Percentiles rank a stretch among this genome's conserved stretches.
phyloP scores from a whole-genome alignment of 148 eudicot genomes.

The Suaeda aralocaspica region DNA sequence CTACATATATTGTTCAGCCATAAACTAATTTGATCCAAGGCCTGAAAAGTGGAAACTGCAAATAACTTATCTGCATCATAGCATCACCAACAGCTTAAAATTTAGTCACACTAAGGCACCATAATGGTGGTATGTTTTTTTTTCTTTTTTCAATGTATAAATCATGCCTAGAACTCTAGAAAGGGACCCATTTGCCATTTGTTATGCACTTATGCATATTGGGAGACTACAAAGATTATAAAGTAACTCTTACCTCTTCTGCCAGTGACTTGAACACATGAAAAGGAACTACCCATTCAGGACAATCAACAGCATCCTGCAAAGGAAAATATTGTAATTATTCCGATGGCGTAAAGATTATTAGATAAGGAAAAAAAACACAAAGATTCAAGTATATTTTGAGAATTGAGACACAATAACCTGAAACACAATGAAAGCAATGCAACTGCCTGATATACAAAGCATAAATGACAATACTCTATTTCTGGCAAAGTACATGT shows the following conservation, averaged over 20 bases:
- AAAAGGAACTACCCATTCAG: slow-evolving; percentile 97
- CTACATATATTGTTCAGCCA: neutral
- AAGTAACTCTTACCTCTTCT: slow-evolving; percentile 55
- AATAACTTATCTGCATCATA: neutral
- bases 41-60: neutral
- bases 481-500: neutral
- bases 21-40: neutral
- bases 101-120: too few species aligned
- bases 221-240: slow-evolving; percentile 9
- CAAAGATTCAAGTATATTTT: too few species aligned
- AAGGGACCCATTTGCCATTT: neutral
- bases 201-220: too few species aligned
- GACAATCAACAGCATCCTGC: slow-evolving; percentile 99
- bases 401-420: neutral
- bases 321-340: slow-evolving; percentile 13
- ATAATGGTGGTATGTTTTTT: too few species aligned
- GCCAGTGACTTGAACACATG: slow-evolving; percentile 83
- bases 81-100: neutral
- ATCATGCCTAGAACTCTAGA: neutral
- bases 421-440: neutral
- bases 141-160: too few species aligned
- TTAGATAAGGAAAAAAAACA: neutral
- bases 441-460: neutral
- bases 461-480: neutral
- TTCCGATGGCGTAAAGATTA: neutral